Percentiles rank a stretch among this genome's conserved stretches.
Conservation (phyloP, 768 basidiomycete genomes). For the Cubamyces lactineus region DNA sequence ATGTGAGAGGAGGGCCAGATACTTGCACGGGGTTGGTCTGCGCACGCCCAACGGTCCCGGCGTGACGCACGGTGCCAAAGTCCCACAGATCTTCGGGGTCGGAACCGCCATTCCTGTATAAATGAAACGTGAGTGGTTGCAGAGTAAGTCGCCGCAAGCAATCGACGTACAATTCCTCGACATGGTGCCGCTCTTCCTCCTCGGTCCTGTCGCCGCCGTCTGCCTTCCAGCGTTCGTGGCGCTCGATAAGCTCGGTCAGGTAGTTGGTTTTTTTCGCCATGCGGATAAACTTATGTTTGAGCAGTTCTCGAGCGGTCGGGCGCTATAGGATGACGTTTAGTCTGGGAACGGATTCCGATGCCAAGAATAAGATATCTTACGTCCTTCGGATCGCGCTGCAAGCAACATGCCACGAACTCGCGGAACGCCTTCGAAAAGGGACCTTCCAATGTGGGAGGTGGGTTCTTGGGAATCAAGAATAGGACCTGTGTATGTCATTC, state of each 20-base stretch:
- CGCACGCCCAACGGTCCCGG: conserved; percentile 70
- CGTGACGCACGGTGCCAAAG: conserved; percentile 92
- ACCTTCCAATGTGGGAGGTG: conserved; percentile 87
- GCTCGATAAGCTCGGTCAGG: conserved; percentile 93
- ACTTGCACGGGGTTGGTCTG: conserved; percentile 54
- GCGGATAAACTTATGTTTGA: conserved; percentile 95
- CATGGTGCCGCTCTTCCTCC: conserved; percentile 66
- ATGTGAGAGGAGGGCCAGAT: conserved; percentile 73
- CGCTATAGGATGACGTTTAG: conserved; percentile 53
- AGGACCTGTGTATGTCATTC: conserved; percentile 68
- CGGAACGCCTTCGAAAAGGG: conserved; percentile 92
- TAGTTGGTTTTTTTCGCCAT: conserved; percentile 95
- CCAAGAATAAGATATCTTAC: conserved; percentile 43
- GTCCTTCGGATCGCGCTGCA: conserved; percentile 92
- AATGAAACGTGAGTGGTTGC: conserved; percentile 5
- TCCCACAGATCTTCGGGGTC: conserved; percentile 93
- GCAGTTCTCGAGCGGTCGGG: conserved; percentile 90
- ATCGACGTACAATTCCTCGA: conserved; percentile 65
- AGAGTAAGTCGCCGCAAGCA: conserved; percentile 1
- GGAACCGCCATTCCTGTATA: conserved; percentile 51
- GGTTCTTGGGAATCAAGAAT: conserved; percentile 98
- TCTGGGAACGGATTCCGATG: not conserved
- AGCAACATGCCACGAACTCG: conserved; percentile 91
- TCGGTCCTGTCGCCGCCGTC: conserved; percentile 81
- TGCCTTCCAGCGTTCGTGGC: conserved; percentile 90